These are phyloP conservation scores for Argentina anserina DNA, from an alignment of 306 rosid species.

Conservation along the genomic window DNA sequence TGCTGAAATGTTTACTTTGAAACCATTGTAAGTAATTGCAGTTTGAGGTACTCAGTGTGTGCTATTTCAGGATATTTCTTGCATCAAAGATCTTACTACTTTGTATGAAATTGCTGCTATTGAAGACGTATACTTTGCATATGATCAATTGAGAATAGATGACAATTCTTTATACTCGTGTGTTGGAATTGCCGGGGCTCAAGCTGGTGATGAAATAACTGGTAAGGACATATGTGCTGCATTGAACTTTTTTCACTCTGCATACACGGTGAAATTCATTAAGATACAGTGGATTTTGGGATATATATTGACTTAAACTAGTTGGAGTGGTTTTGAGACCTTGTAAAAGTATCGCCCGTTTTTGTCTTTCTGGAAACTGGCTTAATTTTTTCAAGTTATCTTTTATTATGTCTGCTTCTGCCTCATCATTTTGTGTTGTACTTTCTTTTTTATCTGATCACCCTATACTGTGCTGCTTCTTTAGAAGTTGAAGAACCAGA, in stretches of 20 bases:
- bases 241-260: constrained; percentile 7
- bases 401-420: not conserved
- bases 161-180: constrained; percentile 79
- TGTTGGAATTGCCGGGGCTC: constrained; percentile 91
- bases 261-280: not conserved
- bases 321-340: not conserved
- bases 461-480: constrained; percentile 41
- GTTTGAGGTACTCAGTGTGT: not conserved
- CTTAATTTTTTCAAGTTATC: not conserved
- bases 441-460: constrained; percentile 1
- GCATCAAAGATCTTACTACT: constrained; percentile 78
- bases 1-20: not conserved
- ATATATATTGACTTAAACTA: not conserved
- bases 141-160: constrained; percentile 83
- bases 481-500: constrained; percentile 60
- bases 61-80: constrained; percentile 76
- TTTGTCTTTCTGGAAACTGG: not conserved
- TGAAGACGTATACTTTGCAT: constrained; percentile 78
- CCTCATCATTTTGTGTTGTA: constrained; percentile 1
- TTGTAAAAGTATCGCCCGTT: not conserved
- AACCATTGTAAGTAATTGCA: not conserved
- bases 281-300: not conserved
- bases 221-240: constrained; percentile 36
- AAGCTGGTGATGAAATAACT: constrained; percentile 54
- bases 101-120: constrained; percentile 76